Base-by-base conservation (phyloP, 2,329 filamentous ascomycete genomes). In the Pseudogymnoascus sp. region DNA sequence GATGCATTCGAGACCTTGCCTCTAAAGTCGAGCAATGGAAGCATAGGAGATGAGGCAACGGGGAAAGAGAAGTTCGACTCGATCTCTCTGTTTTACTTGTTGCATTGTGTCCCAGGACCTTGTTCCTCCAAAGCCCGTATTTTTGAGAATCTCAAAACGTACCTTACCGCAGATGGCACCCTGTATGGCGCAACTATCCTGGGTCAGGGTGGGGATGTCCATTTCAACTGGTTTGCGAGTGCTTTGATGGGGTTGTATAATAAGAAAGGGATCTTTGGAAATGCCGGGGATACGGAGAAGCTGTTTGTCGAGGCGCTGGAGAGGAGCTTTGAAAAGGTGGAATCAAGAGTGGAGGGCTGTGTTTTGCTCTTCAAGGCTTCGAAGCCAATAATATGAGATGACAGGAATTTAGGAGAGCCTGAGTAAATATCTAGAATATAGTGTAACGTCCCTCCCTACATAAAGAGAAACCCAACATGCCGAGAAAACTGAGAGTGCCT, bases 51-150 rank as follows among this genome's bases (percentile, higher is more conserved):
- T 4, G 23, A 31, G 8, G 14, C n/a, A 18, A 56, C 25, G n/a
- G 25, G n/a, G 8, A 31, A 66, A 40, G 67, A 64, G 1, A 67
- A 66, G 53, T 80, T 77, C 65, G 74, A 78, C 66, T 77, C 76
- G 0, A 75, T 81, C 60, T 75, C 75, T 12, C 71, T 78, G 68
- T 77, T 77, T 66, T 78, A 76, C 65, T 65, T 79, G 4, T 69
- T 78, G 14, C 77, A 79, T 66, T 79, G 77, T 66, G 65, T 79
- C 8, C 76, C 76, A 0, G 72, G 72, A 0, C 70, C 71, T 1
- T 56, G 63, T 3, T 37, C 63, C 10, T 63, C 64, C 4, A 77
- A 78, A 65, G 63, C 71, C 11, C 53, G 35, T 10, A 69, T 76
- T 1, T 71, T 78, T 18, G 62, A 47, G 5, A 67, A 69, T 4